Evolutionary conservation across 2,329 filamentous ascomycete genomes (phyloP), one percentile per base, ranked within the genome.

Genomic region (Colletotrichum sp.): DNA sequence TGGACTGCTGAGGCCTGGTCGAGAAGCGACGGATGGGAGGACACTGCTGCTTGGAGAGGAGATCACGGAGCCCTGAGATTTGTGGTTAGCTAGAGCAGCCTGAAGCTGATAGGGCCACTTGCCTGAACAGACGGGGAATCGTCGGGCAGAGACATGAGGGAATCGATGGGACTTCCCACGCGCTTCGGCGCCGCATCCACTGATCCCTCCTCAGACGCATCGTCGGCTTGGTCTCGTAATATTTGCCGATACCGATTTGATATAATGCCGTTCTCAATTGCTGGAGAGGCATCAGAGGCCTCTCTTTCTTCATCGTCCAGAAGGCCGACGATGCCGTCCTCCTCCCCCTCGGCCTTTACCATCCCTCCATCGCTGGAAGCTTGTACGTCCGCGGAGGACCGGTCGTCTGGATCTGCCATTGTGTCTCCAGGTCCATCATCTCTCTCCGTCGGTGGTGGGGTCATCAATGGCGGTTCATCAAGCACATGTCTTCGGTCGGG

Each of bases 91-190:
- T 39, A 2, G 61, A 26, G 36, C 18, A 69, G 10, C n/a, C 8
- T 52, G 8, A 26, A 55, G 43, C 28, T 68, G 63, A 72, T 68
- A 26, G 52, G 28, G 48, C 24, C 30, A 79, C 89, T 79, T 87
- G 96, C 95, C 87, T 95, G 94, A 69, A 96, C 83, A 21, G 96
- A 98, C 28, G 95, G 95, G 10, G 95, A 93, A 83, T 98, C 94
- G 81, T 98, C 96, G 24, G 95, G 94, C 30, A 92, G 93, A 7
- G 95, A 98, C 73, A 91, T 83, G 32, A 92, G 83, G 16, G 94
- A 96, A 78, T 90, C 92, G 67, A 91, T 89, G 9, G 93, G 94
- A 81, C 95, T 98, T 60, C 90, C 92, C 52, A 89, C 87, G 79
- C 91, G 88, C 76, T 86, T 85, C 48, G 90, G 89, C 30, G 89